phyloP scores from a whole-genome alignment of 805 yeast species.

The Zygoascus flipseniorum region DNA sequence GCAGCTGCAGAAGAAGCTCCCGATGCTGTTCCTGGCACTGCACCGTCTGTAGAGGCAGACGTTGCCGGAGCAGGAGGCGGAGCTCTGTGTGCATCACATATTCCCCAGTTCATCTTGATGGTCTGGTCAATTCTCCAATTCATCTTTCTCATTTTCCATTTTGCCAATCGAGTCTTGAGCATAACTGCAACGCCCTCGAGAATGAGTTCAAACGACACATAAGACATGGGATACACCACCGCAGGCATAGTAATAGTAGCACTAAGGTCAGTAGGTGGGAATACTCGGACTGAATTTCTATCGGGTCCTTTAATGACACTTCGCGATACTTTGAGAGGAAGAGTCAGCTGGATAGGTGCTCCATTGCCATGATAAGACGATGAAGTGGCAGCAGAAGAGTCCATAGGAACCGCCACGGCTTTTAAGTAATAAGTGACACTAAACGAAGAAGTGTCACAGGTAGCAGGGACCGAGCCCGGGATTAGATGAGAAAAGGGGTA shows the following conservation, averaged over 20 bases:
- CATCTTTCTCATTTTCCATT: conserved; percentile 86
- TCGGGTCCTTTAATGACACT: conserved; percentile 77
- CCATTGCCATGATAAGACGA: conserved; percentile 9
- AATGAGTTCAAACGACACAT: conserved; percentile 74
- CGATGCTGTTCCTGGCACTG: neutral
- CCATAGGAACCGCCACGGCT: conserved; percentile 36
- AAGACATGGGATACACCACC: conserved; percentile 79
- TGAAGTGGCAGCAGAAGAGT: neutral
- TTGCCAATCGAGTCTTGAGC: conserved; percentile 17
- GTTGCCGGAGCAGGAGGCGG: conserved; percentile 26
- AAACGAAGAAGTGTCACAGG: conserved; percentile 51
- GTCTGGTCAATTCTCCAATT: conserved; percentile 85
- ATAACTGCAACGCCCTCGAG: conserved; percentile 45
- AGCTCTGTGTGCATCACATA: conserved; percentile 49
- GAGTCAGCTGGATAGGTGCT: conserved; percentile 33
- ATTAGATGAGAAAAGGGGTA: conserved; percentile 87
- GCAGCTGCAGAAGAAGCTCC: neutral
- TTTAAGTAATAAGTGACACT: conserved; percentile 64
- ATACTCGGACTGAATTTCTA: conserved; percentile 77
- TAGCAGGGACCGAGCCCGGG: conserved; percentile 83
- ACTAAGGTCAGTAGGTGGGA: conserved; percentile 90
- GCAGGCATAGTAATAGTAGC: conserved; percentile 84
- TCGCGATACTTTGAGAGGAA: conserved; percentile 68
- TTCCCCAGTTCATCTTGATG: conserved; percentile 48
- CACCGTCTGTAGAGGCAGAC: neutral